Percentiles rank a stretch among this genome's conserved stretches.
Evolutionary conservation across 2,329 filamentous ascomycete genomes (phyloP).

Genomic region (Colletotrichum lentis): DNA sequence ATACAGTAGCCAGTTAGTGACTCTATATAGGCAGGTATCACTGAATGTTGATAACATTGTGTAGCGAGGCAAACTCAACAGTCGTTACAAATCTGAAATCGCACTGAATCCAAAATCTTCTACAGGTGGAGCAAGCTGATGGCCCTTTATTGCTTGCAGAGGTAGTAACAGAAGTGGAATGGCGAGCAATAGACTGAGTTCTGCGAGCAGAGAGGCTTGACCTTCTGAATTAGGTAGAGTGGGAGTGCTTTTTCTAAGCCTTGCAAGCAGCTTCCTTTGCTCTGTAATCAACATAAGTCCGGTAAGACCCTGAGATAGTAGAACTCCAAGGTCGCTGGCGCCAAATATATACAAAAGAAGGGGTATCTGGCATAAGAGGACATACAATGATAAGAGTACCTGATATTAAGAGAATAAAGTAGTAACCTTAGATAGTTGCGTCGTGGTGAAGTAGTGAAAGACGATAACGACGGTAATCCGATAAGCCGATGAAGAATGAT

Average conservation of each 20-base stretch:
- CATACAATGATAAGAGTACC: too few species aligned
- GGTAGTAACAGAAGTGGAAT: background rate
- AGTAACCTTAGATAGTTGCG: too few species aligned
- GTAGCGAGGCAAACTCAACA: background rate
- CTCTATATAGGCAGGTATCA: background rate
- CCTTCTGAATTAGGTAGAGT: background rate
- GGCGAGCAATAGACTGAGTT: background rate
- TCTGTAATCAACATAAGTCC: background rate
- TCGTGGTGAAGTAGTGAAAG: too few species aligned
- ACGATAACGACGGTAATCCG: too few species aligned
- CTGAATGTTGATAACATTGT: background rate
- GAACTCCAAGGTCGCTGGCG: slow-evolving; percentile 2
- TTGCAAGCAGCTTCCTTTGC: slow-evolving; percentile 4
- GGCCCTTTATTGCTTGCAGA: background rate
- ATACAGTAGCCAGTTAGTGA: background rate
- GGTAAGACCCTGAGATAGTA: background rate
- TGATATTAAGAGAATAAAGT: background rate
- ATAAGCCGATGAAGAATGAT: too few species aligned
- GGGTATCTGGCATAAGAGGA: background rate
- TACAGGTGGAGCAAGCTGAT: background rate
- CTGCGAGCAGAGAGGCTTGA: background rate
- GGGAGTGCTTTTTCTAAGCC: background rate
- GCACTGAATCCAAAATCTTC: slow-evolving; percentile 3
- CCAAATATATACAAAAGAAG: background rate
- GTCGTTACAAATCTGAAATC: background rate